Evolutionary conservation across 495 filamentous ascomycete species (phyloP), one percentile per base, ranked within the genome.

Genomic region (Emericellopsis terricola): DNA sequence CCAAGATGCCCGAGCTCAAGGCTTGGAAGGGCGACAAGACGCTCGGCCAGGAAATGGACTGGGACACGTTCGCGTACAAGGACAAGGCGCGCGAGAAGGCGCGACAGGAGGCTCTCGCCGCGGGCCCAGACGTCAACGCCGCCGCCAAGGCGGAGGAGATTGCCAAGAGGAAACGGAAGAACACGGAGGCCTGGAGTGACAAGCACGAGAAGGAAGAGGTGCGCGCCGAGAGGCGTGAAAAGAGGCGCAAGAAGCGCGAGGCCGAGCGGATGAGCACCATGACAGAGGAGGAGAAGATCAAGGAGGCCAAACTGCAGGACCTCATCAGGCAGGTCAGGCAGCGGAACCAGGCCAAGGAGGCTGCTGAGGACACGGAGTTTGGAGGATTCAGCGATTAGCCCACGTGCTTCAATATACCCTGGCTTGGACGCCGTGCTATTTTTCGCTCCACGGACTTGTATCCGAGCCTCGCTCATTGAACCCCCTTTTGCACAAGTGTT

Each of bases 1-100:
- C 89, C 27, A 87, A 80, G 51, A 97, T 97, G 89, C 89, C 91
- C 0, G 89, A 97, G 48, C 51, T 86, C 36, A 75, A 71, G 40
- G 68, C 51, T 6, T 83, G 76, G 47, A 56, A 68, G 0, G 73
- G 74, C 21, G 75, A 82, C 43, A 59, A 66, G 15, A 53, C 92
- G 35, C 56, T 94, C 24, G 87, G 92, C 45, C 53, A 94, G 43
- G 87, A 81, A 7, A 76, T 96, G 46, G 91, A 94, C 56, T 71
- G 62, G 41, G 50, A 60, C 13, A 45, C 46, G 8, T 61, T 75
- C 42, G 60, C 73, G 1, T 96, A 91, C 54, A 73, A 73, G 36
- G 87, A 94, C 41, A 80, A 78, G 45, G 57, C 59, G 19, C 63
- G 78, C 18, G 89, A 97, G 48, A 72, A 75, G 48, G 67, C 69